Evolutionary conservation across 2,329 filamentous ascomycete genomes (phyloP).

Genomic region (Apiospora marii): DNA sequence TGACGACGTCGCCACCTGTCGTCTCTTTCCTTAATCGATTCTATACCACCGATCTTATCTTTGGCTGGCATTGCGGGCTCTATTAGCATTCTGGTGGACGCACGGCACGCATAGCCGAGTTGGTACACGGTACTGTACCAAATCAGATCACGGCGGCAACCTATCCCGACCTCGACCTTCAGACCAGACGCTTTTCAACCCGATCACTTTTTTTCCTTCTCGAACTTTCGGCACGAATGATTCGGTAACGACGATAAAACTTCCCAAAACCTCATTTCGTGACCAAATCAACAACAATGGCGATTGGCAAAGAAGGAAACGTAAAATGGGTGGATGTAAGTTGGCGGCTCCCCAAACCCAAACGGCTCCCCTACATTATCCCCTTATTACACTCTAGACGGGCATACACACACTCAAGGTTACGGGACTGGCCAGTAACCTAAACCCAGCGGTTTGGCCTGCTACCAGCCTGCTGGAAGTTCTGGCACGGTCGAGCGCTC

Average conservation of each 20-base stretch:
- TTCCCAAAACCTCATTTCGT: neutral
- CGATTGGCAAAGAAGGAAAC: constrained; percentile 55
- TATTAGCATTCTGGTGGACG: neutral
- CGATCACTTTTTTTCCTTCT: neutral
- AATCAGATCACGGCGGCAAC: neutral
- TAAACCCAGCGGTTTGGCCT: constrained; percentile 56
- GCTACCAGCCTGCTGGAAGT: neutral
- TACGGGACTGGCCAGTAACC: neutral
- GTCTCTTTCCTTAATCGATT: neutral
- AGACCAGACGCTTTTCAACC: neutral
- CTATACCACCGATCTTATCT: neutral
- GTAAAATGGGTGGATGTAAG: constrained; percentile 69
- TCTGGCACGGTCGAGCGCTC: neutral
- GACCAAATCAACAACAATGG: constrained; percentile 52
- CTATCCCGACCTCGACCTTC: neutral
- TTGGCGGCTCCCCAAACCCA: constrained; percentile 31
- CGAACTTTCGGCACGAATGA: neutral
- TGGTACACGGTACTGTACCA: neutral
- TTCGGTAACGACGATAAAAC: constrained; percentile 6
- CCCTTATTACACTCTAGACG: constrained; percentile 47
- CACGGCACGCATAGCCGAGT: neutral
- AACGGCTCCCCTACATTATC: neutral
- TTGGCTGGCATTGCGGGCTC: neutral
- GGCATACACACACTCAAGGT: constrained; percentile 40
- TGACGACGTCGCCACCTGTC: neutral